Conservation (phyloP, 2,329 filamentous ascomycete genomes). For the Neophaeococcomyces mojaviensis region DNA sequence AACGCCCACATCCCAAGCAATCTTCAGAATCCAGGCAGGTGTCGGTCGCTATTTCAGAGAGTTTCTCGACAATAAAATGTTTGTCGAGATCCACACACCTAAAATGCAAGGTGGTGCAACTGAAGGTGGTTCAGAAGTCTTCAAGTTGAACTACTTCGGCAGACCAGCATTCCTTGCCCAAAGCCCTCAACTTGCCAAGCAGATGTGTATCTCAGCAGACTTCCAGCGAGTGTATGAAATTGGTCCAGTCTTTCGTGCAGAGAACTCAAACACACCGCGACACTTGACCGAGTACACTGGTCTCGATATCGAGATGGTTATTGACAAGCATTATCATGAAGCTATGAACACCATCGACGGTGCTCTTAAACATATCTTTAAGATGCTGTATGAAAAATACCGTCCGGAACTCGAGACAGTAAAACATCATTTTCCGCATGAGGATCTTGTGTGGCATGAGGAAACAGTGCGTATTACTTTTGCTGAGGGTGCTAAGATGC, state of each 20-base stretch:
- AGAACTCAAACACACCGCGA: conserved; percentile 79
- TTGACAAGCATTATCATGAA: conserved; percentile 71
- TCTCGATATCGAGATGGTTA: conserved; percentile 74
- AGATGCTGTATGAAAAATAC: conserved; percentile 54
- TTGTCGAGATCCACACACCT: conserved; percentile 78
- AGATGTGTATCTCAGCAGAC: conserved; percentile 73
- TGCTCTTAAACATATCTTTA: conserved; percentile 66
- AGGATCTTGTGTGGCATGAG: conserved; percentile 69
- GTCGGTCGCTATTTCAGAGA: conserved; percentile 66
- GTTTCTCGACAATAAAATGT: conserved; percentile 60
- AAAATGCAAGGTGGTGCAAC: conserved; percentile 78
- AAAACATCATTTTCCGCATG: conserved; percentile 67
- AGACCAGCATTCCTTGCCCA: conserved; percentile 72
- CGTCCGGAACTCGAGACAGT: conserved; percentile 61
- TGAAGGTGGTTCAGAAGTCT: conserved; percentile 74
- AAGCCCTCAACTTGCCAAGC: conserved; percentile 75
- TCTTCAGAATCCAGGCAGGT: conserved; percentile 69
- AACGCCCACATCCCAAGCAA: conserved; percentile 65
- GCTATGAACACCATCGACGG: conserved; percentile 63
- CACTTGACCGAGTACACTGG: conserved; percentile 82
- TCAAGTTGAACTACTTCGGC: conserved; percentile 76
- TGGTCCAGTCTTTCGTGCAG: conserved; percentile 72
- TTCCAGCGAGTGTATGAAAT: conserved; percentile 74
- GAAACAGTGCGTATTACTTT: conserved; percentile 69
- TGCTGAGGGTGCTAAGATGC: conserved; percentile 61